Percentiles rank a stretch among this genome's conserved stretches.
Evolutionary conservation across 169 alveolate genomes (phyloP).

Genomic region (Plasmodium falciparum): DNA sequence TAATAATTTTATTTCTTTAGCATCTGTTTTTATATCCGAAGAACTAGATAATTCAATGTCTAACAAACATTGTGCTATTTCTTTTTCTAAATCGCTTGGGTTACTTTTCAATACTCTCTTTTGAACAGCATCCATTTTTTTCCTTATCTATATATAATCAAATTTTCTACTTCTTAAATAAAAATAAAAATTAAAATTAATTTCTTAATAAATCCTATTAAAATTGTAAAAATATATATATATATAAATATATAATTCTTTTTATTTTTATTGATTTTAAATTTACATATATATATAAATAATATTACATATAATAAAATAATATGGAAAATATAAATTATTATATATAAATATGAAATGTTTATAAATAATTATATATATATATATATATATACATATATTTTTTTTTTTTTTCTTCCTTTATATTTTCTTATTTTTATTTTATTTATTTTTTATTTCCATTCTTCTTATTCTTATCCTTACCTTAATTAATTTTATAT

Average conservation of each 20-base stretch:
- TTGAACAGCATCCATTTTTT: constrained; percentile 66
- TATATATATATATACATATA: not conserved
- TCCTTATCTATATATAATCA: constrained; percentile 2
- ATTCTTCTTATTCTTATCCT: constrained; percentile 1
- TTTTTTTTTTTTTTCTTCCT: not conserved
- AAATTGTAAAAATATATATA: not conserved
- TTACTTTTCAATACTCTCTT: constrained; percentile 63
- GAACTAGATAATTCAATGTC: constrained; percentile 89
- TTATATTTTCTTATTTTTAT: constrained; percentile 1
- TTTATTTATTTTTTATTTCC: not conserved
- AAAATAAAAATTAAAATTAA: not conserved
- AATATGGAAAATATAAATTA: not conserved
- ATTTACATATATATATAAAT: not conserved
- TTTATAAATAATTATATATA: not conserved
- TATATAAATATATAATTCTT: not conserved
- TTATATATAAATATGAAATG: not conserved
- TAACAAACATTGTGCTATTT: constrained; percentile 88
- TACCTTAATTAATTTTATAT: not conserved
- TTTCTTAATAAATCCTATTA: constrained; percentile 8
- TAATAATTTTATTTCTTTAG: constrained; percentile 86
- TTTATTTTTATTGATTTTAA: not conserved
- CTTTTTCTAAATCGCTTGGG: constrained; percentile 87
- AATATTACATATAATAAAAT: not conserved
- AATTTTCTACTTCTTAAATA: constrained; percentile 22
- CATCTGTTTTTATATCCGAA: constrained; percentile 89